phyloP scores from a whole-genome alignment of 352 stramenopile genomes.

The Globisporangium nodosum region DNA sequence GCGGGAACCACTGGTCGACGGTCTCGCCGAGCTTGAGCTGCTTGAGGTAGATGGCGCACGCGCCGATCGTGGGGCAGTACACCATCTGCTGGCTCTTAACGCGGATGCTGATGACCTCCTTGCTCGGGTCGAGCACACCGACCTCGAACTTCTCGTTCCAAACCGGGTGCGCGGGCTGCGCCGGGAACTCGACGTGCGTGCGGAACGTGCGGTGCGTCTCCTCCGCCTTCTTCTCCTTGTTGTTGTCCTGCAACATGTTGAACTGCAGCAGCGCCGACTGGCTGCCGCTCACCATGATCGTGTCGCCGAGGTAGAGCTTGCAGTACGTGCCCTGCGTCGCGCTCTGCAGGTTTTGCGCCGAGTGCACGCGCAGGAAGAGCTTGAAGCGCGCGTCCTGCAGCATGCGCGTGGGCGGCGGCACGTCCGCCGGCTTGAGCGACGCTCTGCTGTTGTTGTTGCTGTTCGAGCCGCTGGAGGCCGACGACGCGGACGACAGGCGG shows the following conservation, averaged over 20 bases:
- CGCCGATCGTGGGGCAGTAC: conserved; percentile 55
- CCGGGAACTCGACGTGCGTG: conserved; percentile 44
- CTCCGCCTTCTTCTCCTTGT: conserved; percentile 3
- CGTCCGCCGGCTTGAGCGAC: not conserved
- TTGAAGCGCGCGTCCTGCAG: conserved; percentile 29
- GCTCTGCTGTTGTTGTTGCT: too few species aligned
- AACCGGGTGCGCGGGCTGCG: conserved; percentile 27
- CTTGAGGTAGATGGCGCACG: conserved; percentile 48
- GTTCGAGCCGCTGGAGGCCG: not conserved
- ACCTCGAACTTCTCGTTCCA: conserved; percentile 81
- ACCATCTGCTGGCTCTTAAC: conserved; percentile 68
- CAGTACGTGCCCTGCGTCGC: conserved; percentile 50
- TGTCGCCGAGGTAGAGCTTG: conserved; percentile 65
- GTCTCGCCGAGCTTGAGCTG: conserved; percentile 39
- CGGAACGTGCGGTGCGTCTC: conserved; percentile 44
- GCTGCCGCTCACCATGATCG: conserved; percentile 32
- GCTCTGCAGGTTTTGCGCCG: conserved; percentile 36
- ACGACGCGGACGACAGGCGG: not conserved
- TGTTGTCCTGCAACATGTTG: conserved; percentile 9
- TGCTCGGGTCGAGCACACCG: conserved; percentile 33
- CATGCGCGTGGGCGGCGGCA: conserved; percentile 6
- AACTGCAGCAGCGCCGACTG: conserved; percentile 18
- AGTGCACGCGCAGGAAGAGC: conserved; percentile 66
- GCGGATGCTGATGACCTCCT: conserved; percentile 60
- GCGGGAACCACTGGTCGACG: conserved; percentile 49